Base-by-base conservation (phyloP, 192 early-diverging fungal genomes). In the Backusella psychrophila region DNA sequence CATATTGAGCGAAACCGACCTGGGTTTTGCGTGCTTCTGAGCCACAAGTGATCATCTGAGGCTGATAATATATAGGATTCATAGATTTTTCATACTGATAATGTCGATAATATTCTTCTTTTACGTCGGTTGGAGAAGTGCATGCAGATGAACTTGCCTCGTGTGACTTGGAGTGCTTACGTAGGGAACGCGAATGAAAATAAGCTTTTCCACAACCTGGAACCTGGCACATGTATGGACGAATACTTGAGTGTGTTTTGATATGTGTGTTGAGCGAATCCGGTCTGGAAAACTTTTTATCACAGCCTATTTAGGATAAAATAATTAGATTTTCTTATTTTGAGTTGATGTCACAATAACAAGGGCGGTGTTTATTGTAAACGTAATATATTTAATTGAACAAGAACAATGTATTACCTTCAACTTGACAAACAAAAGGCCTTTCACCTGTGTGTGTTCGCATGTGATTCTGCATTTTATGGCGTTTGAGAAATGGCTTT, bases 371-470 rank as follows among this genome's bases (percentile, higher is more conserved):
- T 19, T 4, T 23, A 38, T 49, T 38, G 29, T 71, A 38, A 44
- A 41, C 41, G 26, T 44, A 71, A 26, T 42, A 38, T 29, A 44
- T 42, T n/a, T 71, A 71, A 41, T 44, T 21, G 17, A 23, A 8
- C 38, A 17, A 38, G 67, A 29, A 35, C 31, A 66, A 69, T 69
- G 36, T 68, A 36, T 68, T 68, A 68, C 66, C 66, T 35, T 68
- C 66, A 68, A 68, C 35, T 68, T 35, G 35, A 19, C 66, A 68
- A 63, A 63, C 81, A 83, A 91, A 92, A 1, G 92, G 92, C 66
- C 88, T 84, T 77, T 93, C 92, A 31, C 92, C 92, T 3, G 90
- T 93, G 72, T 93, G 91, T 0, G 88, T 91, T 4, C 92, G 84
- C 77, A 91, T 85, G 68, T 93, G 92, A 67, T 91, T 91, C 49